Evolutionary conservation across 495 filamentous ascomycete genomes (phyloP), one percentile per base, ranked within the genome.

Genomic region (Aspergillus sclerotiicarbonarius): DNA sequence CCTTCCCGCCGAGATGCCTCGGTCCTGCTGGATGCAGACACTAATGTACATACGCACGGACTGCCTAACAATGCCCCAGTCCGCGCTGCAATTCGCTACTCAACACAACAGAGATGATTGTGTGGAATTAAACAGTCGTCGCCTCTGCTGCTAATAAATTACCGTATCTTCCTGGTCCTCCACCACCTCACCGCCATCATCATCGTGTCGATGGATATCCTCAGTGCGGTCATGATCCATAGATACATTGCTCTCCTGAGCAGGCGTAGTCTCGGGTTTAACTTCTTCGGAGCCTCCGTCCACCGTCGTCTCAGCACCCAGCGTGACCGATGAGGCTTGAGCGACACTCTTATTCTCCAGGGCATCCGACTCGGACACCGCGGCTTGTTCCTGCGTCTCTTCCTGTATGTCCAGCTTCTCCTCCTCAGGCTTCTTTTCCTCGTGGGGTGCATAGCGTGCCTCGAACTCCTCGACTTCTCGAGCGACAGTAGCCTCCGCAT

Each of bases 151-250:
- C 60, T 82, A 94, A 74, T 94, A 93, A 58, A 94, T 91, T 54
- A 94, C 90, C 54, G 84, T 90, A 63, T 93, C 90, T 76, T 94
- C 90, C 48, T 89, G 85, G 64, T 86, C 86, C 67, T 91, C 88
- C 66, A 90, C 76, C 49, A 88, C 74, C 65, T 91, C 89, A 50
- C 85, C 89, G 50, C 78, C 80, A 67, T 87, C 83, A 66, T 87
- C 88, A 52, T 87, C 84, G 47, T 79, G 72, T 39, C 70, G 71
- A 58, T 73, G 67, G 32, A 61, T 57, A 48, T 70, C 66, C 33
- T n/a, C n/a, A n/a, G 59, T 43, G 25, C 71, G 61, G 18, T 68
- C 65, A 48, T 63, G 44, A 33, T 19, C 43, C 21, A 47, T 52
- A 51, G 62, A 48, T 44, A 57, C 54, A 41, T 62, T 55, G 43